Evolutionary conservation across 805 yeast genomes (phyloP).

Genomic region (Yarrowia alimentaria): DNA sequence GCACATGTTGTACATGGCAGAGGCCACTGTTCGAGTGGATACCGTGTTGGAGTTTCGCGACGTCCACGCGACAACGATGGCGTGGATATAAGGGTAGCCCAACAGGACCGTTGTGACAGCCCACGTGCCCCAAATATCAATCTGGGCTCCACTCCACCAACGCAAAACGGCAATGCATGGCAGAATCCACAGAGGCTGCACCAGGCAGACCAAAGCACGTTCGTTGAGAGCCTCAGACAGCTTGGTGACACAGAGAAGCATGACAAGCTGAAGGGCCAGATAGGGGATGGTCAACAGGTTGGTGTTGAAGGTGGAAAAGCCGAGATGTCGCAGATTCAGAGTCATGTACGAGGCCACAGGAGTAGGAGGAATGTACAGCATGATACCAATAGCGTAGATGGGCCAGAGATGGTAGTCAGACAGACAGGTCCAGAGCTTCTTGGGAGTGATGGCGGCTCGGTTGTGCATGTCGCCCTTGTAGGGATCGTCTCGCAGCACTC

Average conservation of each 20-base stretch:
- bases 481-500: conserved; percentile 63
- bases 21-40: conserved; percentile 60
- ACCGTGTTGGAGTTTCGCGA: conserved; percentile 63
- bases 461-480: conserved; percentile 63
- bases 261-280: conserved; percentile 29
- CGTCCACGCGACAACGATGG: conserved; percentile 58
- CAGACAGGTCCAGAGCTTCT: conserved; percentile 44
- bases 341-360: conserved; percentile 50
- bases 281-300: conserved; percentile 49
- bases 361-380: conserved; percentile 43
- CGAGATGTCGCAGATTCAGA: conserved; percentile 48
- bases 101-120: conserved; percentile 36
- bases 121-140: conserved; percentile 38
- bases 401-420: conserved; percentile 58
- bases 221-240: conserved; percentile 30
- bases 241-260: conserved; percentile 29
- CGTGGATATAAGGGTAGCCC: conserved; percentile 46
- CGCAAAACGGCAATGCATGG: conserved; percentile 29
- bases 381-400: conserved; percentile 49
- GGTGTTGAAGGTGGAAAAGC: conserved; percentile 53
- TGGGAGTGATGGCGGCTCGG: conserved; percentile 50
- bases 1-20: conserved; percentile 63
- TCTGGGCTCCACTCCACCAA: conserved; percentile 33
- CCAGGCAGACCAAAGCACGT: conserved; percentile 28
- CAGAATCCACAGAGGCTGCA: conserved; percentile 31